Conservation (phyloP, 1,284 basidiomycete genomes). For the Cutaneotrichosporon sp. region DNA sequence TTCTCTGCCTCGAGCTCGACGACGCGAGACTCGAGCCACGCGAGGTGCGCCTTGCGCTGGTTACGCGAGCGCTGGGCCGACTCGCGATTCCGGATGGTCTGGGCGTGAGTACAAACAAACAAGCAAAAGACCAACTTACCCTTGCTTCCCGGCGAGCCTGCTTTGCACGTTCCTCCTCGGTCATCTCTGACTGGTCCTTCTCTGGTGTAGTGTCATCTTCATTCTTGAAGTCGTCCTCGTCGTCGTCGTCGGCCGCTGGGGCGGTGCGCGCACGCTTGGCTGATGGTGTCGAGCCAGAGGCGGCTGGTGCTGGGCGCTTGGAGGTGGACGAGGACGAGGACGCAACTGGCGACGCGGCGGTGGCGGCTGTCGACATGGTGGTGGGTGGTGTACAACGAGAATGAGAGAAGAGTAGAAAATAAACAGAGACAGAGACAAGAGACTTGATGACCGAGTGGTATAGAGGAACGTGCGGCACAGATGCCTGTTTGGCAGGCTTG, state of each 20-base stretch:
- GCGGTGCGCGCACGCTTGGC: slow-evolving; percentile 14
- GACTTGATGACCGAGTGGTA: too few relatives aligned
- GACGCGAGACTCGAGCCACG: slow-evolving; percentile 42
- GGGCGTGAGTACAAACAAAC: background rate
- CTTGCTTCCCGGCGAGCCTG: slow-evolving; percentile 38
- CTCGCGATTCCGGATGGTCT: slow-evolving; percentile 44
- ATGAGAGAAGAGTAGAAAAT: background rate
- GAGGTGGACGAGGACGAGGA: slow-evolving; percentile 4
- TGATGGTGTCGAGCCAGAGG: slow-evolving; percentile 8
- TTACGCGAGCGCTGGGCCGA: slow-evolving; percentile 45
- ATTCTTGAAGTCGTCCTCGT: slow-evolving; percentile 16
- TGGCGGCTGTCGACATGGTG: background rate
- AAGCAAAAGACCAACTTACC: slow-evolving; percentile 23
- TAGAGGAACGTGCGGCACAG: too few relatives aligned
- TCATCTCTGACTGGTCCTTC: slow-evolving; percentile 13
- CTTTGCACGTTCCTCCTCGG: slow-evolving; percentile 33
- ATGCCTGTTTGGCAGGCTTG: too few relatives aligned
- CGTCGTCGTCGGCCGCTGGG: slow-evolving; percentile 12
- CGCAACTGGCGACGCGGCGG: slow-evolving; percentile 4
- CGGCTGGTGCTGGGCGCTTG: slow-evolving; percentile 14
- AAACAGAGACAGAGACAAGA: too few relatives aligned
- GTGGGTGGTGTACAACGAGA: background rate
- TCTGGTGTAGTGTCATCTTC: slow-evolving; percentile 16
- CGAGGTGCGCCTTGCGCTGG: slow-evolving; percentile 45
- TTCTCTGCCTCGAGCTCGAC: slow-evolving; percentile 44